A percentile compares a stretch with the other conserved stretches of the same genome.
These are phyloP conservation scores for Tardiomyces digboiensis DNA, from an alignment of 1,139 yeast species.

Conservation along the genomic window DNA sequence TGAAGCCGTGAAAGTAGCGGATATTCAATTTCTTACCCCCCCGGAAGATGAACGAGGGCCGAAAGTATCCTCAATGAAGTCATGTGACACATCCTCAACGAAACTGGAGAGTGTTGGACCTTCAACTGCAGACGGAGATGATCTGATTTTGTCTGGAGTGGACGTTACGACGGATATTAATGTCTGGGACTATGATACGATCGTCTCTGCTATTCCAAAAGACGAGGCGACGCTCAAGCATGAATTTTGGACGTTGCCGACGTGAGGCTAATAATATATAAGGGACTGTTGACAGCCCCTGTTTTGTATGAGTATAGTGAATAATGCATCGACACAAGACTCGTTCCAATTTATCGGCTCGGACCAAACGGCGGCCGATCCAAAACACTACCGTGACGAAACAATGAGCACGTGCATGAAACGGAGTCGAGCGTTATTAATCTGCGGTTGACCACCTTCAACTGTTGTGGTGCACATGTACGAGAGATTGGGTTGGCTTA, in stretches of 20 bases:
- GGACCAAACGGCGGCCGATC: too few relatives aligned
- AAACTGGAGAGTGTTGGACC: neutral
- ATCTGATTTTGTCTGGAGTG: slow-evolving; percentile 11
- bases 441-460: too few relatives aligned
- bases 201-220: slow-evolving; percentile 14
- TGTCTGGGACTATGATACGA: slow-evolving; percentile 19
- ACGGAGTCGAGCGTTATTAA: too few relatives aligned
- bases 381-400: too few relatives aligned
- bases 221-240: slow-evolving; percentile 14
- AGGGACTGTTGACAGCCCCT: too few relatives aligned
- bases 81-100: slow-evolving; percentile 1
- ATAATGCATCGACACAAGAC: too few relatives aligned
- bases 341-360: too few relatives aligned
- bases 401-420: too few relatives aligned
- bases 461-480: too few relatives aligned
- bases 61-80: neutral
- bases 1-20: slow-evolving; percentile 17
- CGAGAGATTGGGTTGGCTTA: too few relatives aligned
- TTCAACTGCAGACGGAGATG: slow-evolving; percentile 1
- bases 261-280: too few relatives aligned
- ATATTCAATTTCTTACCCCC: slow-evolving; percentile 18
- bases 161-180: slow-evolving; percentile 9
- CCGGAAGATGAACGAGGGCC: slow-evolving; percentile 13
- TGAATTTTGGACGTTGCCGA: slow-evolving; percentile 18
- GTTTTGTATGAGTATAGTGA: too few relatives aligned